Evolutionary conservation across 495 filamentous ascomycete species (phyloP).

Genomic region (Lasiosphaeria ovina): DNA sequence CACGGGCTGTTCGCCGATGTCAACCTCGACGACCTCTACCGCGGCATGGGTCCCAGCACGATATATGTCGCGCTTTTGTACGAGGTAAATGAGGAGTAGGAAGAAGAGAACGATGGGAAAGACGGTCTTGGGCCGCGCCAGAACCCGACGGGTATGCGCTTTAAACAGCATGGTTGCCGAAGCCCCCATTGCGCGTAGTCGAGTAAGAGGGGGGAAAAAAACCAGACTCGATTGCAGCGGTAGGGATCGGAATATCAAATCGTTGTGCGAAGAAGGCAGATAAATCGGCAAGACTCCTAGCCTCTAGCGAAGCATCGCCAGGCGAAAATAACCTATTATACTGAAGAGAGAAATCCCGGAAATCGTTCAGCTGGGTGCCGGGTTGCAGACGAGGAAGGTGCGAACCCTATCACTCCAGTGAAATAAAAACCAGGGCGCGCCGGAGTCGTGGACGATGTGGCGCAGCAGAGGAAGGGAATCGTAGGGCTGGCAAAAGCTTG

Average conservation of each 20-base stretch:
- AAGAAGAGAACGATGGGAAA: conserved; percentile 29
- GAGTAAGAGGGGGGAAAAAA: neutral
- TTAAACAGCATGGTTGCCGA: conserved; percentile 32
- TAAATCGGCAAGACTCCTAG: neutral
- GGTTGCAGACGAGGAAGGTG: neutral
- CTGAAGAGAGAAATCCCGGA: neutral
- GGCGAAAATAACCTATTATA: neutral
- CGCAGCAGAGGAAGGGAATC: neutral
- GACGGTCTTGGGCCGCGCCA: conserved; percentile 44
- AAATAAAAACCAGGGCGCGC: neutral
- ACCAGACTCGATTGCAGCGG: neutral
- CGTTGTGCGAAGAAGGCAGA: neutral
- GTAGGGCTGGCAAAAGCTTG: neutral
- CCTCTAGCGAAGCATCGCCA: neutral
- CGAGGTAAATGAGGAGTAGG: conserved; percentile 11
- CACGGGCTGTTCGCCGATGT: neutral
- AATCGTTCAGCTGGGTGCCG: neutral
- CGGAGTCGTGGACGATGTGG: neutral
- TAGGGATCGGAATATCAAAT: neutral
- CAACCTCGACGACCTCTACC: neutral
- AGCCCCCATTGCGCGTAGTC: neutral
- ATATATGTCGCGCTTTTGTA: neutral
- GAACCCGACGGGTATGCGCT: conserved; percentile 47
- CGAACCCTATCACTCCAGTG: neutral
- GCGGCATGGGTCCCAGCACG: neutral